Base-by-base conservation (phyloP, 306 rosid species). In the Pyrus betulifolia region DNA sequence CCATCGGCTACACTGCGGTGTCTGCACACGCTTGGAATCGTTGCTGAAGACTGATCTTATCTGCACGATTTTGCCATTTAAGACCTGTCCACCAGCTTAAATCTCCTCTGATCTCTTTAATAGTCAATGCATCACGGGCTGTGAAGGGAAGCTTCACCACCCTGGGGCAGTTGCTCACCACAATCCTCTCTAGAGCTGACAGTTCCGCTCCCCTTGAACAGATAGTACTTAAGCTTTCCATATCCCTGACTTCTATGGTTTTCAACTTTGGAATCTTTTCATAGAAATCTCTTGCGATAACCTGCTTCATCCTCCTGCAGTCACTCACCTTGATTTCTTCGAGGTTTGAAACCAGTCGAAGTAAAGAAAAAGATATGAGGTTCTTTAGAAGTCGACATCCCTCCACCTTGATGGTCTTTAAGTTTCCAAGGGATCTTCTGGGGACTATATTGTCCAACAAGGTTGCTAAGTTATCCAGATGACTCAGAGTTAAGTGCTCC, bases 101-200 rank as follows among this genome's bases (percentile, higher is more conserved):
- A 22, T 61, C 76, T 15, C 81, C 81, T 78, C 70, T 69, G 46
- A 78, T 70, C 35, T 70, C 76, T 70, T 70, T 46, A 27, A 78
- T 51, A 23, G 25, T 60, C n/a, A 23, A 11, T 22, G 81, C 70
- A 42, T 78, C 33, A 11, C 3, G 11, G 38, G 70, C 62, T 44
- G 19, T 11, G 46, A 78, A 22, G 21, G 76, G 71, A 46, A 78
- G 70, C 64, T 23, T 69, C 30, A 8, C 6, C 3, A 79, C 31
- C 33, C 25, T 1, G 25, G 77, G 25, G 69, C 78, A 79, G 22
- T 42, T 19, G 82, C 38, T 49, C 69, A 79, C 82, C n/a, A 9
- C 49, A 40, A 79, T 14, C 28, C 59, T 46, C 74, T 66, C 78
- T 35, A 67, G 27, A 67, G 54, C 58, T 2, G 55, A 44, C 44